phyloP scores from a whole-genome alignment of 192 early-diverging fungal genomes.

The Phlyctochytrium planicorne region DNA sequence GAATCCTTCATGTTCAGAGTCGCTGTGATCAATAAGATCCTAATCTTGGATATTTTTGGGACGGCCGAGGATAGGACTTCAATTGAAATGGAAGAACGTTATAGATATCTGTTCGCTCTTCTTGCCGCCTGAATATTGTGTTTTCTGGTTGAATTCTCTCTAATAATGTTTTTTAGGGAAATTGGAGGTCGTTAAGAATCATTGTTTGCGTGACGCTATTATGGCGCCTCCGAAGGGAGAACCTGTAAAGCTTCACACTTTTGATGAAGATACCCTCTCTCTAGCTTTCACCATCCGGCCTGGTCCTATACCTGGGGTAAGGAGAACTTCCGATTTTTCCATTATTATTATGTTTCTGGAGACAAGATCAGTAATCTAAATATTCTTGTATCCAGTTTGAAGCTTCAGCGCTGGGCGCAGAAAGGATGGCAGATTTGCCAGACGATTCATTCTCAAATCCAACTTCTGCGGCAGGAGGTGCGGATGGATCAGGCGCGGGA shows the following conservation, averaged over 20 bases:
- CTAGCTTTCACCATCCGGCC: neutral
- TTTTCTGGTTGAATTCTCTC: too few species aligned
- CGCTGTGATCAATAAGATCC: too few species aligned
- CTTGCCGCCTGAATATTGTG: too few species aligned
- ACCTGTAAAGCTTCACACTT: neutral
- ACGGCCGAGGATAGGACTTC: too few species aligned
- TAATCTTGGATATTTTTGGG: too few species aligned
- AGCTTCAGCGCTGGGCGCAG: neutral
- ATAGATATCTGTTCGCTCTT: too few species aligned
- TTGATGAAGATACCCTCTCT: neutral
- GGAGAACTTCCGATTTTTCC: neutral
- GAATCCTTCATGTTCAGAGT: too few species aligned
- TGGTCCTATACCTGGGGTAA: neutral
- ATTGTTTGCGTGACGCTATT: neutral
- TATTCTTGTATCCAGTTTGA: neutral
- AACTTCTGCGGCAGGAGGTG: too few species aligned
- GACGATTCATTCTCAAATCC: too few species aligned
- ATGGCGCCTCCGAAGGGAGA: neutral
- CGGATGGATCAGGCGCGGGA: too few species aligned
- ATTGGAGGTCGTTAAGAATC: neutral
- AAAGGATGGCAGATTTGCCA: neutral
- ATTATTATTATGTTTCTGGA: neutral
- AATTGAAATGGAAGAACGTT: too few species aligned
- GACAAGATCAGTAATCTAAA: neutral
- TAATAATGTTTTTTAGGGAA: too few species aligned